Evolutionary conservation across 1,284 basidiomycete species (phyloP).

Genomic region (Thecaphora thlaspeos): DNA sequence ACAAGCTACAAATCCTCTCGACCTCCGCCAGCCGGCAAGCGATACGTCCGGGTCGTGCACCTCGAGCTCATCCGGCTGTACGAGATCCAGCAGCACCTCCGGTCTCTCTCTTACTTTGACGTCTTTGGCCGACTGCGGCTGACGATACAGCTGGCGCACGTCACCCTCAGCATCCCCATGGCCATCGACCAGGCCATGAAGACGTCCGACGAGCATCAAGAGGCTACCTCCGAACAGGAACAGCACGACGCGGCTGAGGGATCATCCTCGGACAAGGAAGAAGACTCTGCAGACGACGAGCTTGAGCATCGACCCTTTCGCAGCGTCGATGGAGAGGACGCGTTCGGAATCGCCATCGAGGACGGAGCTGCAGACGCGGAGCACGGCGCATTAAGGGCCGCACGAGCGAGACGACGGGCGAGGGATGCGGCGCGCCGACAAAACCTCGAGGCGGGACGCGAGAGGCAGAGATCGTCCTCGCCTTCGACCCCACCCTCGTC

Average conservation of each 20-base stretch:
- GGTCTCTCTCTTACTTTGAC: constrained; percentile 73
- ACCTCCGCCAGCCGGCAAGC: constrained; percentile 65
- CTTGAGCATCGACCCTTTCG: constrained; percentile 3
- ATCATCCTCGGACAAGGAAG: constrained; percentile 14
- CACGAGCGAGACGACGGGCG: constrained; percentile 13
- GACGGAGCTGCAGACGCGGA: constrained; percentile 23
- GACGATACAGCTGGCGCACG: constrained; percentile 74
- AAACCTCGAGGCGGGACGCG: constrained; percentile 10
- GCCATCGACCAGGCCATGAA: constrained; percentile 71
- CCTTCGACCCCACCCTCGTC: neutral
- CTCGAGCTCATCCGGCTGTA: constrained; percentile 71
- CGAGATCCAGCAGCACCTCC: constrained; percentile 74
- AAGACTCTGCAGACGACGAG: constrained; percentile 18
- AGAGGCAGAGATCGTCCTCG: neutral
- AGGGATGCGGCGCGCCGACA: constrained; percentile 6
- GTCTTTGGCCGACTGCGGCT: constrained; percentile 73
- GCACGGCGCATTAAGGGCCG: constrained; percentile 25
- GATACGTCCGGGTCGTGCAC: constrained; percentile 72
- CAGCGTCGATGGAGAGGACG: constrained; percentile 14
- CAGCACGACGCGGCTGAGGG: constrained; percentile 24
- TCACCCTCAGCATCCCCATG: constrained; percentile 74
- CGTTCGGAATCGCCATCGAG: constrained; percentile 11
- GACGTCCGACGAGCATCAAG: constrained; percentile 15
- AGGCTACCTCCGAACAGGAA: constrained; percentile 8
- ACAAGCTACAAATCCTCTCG: neutral